Conservation (phyloP, 805 yeast species). For the Ogataea siamensis region DNA sequence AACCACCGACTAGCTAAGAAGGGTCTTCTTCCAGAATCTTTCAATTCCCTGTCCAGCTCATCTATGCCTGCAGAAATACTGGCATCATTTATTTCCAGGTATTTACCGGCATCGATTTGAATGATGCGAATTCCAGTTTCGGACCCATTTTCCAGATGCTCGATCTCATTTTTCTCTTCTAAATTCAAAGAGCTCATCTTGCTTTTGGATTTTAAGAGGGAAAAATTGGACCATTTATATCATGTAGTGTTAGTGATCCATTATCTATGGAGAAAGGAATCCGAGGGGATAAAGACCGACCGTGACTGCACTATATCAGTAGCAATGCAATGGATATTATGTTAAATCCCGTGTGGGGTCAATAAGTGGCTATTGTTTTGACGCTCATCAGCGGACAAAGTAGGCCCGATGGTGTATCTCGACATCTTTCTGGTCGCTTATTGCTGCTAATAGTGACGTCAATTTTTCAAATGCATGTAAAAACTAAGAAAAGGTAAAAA, state of each 20-base stretch:
- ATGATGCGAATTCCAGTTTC: slow-evolving; percentile 2
- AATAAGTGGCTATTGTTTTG: too few relatives aligned
- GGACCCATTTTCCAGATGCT: slow-evolving; percentile 10
- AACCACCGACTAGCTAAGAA: slow-evolving; percentile 15
- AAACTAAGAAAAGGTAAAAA: background rate
- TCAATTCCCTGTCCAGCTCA: slow-evolving; percentile 6
- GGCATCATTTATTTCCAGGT: slow-evolving; percentile 12
- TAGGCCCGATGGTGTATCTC: too few relatives aligned
- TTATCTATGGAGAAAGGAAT: background rate
- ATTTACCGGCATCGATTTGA: slow-evolving; percentile 17
- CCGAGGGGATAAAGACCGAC: too few relatives aligned
- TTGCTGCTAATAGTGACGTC: background rate
- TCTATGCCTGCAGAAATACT: slow-evolving; percentile 9
- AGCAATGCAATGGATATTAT: too few relatives aligned
- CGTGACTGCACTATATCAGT: too few relatives aligned
- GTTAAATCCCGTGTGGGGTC: too few relatives aligned
- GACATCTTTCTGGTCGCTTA: background rate
- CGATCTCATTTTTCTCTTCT: slow-evolving; percentile 5
- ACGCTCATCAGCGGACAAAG: too few relatives aligned
- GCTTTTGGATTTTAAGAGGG: background rate
- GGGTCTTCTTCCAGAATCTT: slow-evolving; percentile 9
- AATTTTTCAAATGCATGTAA: background rate
- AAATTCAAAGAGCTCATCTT: background rate
- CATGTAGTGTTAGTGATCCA: background rate
- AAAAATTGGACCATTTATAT: background rate